phyloP scores from a whole-genome alignment of 1,284 basidiomycete genomes.

The Leccinum laetum region DNA sequence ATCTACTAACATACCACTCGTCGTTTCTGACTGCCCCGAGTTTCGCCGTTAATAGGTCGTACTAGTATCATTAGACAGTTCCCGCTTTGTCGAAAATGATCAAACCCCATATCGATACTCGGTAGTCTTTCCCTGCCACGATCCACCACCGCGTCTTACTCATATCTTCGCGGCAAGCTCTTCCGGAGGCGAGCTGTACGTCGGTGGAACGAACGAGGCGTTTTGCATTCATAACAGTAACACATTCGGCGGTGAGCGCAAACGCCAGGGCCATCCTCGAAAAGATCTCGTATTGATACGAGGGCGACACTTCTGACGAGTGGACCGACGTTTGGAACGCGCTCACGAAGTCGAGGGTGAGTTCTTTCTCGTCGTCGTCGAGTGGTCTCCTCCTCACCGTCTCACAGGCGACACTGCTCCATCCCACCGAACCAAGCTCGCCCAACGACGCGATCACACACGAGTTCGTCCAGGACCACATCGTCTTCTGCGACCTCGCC shows the following conservation, averaged over 20 bases:
- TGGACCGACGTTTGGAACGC: conserved; percentile 79
- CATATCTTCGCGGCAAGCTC: too few relatives aligned
- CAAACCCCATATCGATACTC: conserved; percentile 79
- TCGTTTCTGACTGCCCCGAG: not conserved
- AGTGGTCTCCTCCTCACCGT: conserved; percentile 2
- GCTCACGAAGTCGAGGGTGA: conserved; percentile 69
- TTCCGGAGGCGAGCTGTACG: too few relatives aligned
- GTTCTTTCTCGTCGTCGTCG: conserved; percentile 16
- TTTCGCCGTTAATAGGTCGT: not conserved
- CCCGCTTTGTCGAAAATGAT: conserved; percentile 57
- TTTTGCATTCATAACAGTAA: too few relatives aligned
- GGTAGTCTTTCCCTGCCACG: conserved; percentile 70
- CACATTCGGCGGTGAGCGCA: too few relatives aligned
- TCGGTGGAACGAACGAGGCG: too few relatives aligned
- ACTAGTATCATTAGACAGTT: not conserved
- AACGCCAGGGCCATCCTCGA: conserved; percentile 71
- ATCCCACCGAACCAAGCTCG: conserved; percentile 62
- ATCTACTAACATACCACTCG: conserved; percentile 9
- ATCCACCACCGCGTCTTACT: conserved; percentile 59
- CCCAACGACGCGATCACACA: conserved; percentile 58
- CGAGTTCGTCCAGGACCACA: conserved; percentile 79
- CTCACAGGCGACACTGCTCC: conserved; percentile 72
- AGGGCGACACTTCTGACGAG: conserved; percentile 58
- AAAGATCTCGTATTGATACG: conserved; percentile 67
- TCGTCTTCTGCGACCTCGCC: conserved; percentile 59